These are phyloP conservation scores for Anastatica hierochuntica DNA, from an alignment of 345 rosid genomes.

Conservation along the genomic window DNA sequence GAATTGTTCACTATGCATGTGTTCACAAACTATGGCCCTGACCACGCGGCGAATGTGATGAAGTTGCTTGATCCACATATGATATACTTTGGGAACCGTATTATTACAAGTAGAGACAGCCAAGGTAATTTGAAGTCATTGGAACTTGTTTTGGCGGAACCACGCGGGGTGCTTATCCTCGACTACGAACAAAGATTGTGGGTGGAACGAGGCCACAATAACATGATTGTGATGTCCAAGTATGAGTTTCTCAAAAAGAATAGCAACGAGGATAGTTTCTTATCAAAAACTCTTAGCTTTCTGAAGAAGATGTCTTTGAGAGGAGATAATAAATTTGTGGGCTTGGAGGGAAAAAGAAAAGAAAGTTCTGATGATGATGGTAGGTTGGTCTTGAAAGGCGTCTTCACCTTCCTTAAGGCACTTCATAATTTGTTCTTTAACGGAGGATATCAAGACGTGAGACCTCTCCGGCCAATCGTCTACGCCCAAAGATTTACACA, in stretches of 20 bases:
- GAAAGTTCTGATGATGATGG: not conserved
- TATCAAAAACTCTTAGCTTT: not conserved
- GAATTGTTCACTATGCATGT: not conserved
- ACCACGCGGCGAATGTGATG: not conserved
- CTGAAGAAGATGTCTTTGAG: not conserved
- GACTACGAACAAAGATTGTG: not conserved
- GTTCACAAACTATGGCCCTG: not conserved
- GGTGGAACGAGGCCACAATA: not conserved
- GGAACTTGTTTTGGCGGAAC: conserved; percentile 1
- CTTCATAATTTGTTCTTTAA: not conserved
- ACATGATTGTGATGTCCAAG: not conserved
- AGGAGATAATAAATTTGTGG: not conserved
- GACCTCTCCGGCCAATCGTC: not conserved
- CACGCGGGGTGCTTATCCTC: not conserved
- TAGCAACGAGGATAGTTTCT: not conserved
- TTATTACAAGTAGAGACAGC: conserved; percentile 2
- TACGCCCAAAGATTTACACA: not conserved
- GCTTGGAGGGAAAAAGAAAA: not conserved
- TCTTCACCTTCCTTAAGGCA: not conserved
- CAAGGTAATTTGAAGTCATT: not conserved
- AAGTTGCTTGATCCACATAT: conserved; percentile 8
- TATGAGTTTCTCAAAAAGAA: not conserved
- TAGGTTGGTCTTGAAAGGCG: not conserved
- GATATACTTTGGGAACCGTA: conserved; percentile 1
- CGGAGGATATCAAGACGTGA: not conserved